Conservation (phyloP, 441 rosid species). For the Populus hybrid region DNA sequence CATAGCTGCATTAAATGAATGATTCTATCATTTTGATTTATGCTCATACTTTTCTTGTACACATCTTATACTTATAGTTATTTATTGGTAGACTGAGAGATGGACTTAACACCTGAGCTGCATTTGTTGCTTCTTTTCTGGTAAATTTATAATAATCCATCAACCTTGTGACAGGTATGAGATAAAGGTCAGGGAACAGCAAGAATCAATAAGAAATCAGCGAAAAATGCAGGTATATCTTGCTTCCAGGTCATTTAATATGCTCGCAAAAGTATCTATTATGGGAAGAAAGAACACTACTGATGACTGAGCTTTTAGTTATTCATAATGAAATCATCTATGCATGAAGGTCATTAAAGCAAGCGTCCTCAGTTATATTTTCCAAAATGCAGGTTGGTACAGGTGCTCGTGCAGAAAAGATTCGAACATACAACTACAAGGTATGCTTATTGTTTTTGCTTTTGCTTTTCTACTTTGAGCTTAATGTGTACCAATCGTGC, state of each 20-base stretch:
- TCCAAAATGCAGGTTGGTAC: conserved; percentile 72
- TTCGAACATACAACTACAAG: conserved; percentile 89
- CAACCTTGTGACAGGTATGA: conserved; percentile 58
- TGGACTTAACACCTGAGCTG: neutral
- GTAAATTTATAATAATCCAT: conserved; percentile 20
- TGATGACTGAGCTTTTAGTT: neutral
- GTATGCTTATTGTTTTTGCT: conserved; percentile 26
- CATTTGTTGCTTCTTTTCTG: conserved; percentile 11
- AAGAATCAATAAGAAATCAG: conserved; percentile 66
- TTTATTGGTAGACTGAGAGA: neutral
- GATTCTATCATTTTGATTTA: neutral
- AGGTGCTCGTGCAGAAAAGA: conserved; percentile 93
- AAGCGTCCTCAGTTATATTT: conserved; percentile 6
- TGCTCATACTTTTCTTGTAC: too few species aligned
- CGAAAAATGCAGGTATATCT: conserved; percentile 65
- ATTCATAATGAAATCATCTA: neutral
- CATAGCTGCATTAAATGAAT: neutral
- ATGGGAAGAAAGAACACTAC: neutral
- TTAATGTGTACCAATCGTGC: neutral
- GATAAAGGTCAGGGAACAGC: conserved; percentile 90
- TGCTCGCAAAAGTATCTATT: neutral
- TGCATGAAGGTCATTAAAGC: neutral
- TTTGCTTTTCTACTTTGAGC: neutral
- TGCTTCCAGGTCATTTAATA: neutral
- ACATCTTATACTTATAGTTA: neutral